These are phyloP conservation scores for Cytospora mali DNA, from an alignment of 2,329 filamentous ascomycete species.

Conservation along the genomic window DNA sequence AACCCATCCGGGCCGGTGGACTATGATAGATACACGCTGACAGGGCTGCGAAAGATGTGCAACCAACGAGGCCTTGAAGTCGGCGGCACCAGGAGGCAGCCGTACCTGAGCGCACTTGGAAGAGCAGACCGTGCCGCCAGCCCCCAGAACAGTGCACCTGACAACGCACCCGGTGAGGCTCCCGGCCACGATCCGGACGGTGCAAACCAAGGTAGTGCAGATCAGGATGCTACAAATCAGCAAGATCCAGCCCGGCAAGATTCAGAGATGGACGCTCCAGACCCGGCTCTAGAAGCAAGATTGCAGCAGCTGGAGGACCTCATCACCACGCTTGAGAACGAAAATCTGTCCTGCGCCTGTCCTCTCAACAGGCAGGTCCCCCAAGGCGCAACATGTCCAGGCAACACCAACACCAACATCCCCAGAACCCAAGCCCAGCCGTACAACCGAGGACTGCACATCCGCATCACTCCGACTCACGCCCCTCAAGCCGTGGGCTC, in stretches of 20 bases:
- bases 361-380: conserved; percentile 8
- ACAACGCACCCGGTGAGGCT: too few relatives aligned
- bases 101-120: neutral
- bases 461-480: neutral
- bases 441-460: neutral
- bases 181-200: too few relatives aligned
- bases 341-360: conserved; percentile 6
- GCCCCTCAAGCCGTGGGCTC: too few relatives aligned
- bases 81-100: neutral
- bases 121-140: neutral
- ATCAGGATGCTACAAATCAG: too few relatives aligned
- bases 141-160: too few relatives aligned
- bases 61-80: neutral
- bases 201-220: too few relatives aligned
- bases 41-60: neutral
- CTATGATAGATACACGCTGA: neutral
- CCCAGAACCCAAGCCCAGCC: neutral
- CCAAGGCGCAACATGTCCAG: neutral
- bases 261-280: neutral
- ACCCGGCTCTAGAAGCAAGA: neutral
- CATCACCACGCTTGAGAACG: neutral
- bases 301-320: neutral
- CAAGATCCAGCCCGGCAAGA: too few relatives aligned
- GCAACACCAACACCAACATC: too few relatives aligned
- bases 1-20: neutral